Base-by-base conservation (phyloP, 176 grass and related monocot species). In the Juncus effusus region DNA sequence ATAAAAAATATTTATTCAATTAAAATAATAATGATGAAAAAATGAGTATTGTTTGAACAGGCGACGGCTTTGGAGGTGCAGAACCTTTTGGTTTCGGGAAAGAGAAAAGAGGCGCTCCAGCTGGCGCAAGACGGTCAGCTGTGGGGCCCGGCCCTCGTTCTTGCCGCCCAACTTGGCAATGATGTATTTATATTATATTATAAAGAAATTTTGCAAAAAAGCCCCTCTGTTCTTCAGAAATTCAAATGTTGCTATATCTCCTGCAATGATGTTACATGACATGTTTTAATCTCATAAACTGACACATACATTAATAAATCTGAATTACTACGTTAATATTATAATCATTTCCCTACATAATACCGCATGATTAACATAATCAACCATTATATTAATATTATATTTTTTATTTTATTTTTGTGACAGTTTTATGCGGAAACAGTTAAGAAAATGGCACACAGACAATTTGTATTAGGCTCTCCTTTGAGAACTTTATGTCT, bases 401-500 rank as follows among this genome's bases (percentile, higher is more conserved):
- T 60, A 50, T 51, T 59, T 63, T 79, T 11, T 36, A 54, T 42
- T 58, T 39, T 73, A 42, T 35, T 45, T 40, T 71, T 44, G 13
- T 82, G 64, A 28, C 89, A 99, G 89, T 94, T 93, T 65, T 99
- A 99, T 44, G 78, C 80, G 36, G 95, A 99, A 65, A 90, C 95
- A 4, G 95, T 99, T 40, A 99, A 93, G 80, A 99, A 87, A 83
- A 99, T 99, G 95, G 95, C 95, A 9, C 81, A 85, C 38, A 83
- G 66, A 62, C 89, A 90, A 63, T 99, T 99, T 80, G 41, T 84
- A 44, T 80, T 85, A 39, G 85, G 94, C 15, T 99, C 94, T 51
- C 94, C 94, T 60, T 61, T 99, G 82, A 84, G 88, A 74, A 89
- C 94, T 36, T 62, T 99, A 16, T 99, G 94, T 63, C 94, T 99